Percentiles rank a stretch among this genome's conserved stretches.
phyloP scores from a whole-genome alignment of 441 rosid species.

The Codiaeum variegatum region DNA sequence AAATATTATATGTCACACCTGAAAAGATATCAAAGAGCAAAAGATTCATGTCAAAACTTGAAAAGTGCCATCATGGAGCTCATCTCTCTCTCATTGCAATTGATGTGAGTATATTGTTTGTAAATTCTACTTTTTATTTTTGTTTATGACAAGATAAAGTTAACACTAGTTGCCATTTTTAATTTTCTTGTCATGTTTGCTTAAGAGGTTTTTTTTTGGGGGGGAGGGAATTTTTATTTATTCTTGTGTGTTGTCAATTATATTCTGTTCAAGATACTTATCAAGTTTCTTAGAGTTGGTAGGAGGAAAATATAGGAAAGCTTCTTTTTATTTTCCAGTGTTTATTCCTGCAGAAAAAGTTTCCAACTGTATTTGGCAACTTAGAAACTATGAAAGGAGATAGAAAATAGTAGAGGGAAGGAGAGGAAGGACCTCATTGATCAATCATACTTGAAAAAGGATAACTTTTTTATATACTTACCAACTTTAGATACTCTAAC shows the following conservation, averaged over 20 bases:
- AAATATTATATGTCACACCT: conserved; percentile 85
- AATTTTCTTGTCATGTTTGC: background rate
- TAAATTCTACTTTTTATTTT: background rate
- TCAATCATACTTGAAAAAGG: background rate
- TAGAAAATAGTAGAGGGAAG: background rate
- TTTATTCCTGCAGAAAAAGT: background rate
- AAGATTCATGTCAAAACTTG: conserved; percentile 97
- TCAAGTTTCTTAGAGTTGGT: background rate
- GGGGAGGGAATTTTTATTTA: too few species aligned
- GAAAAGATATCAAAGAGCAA: conserved; percentile 98
- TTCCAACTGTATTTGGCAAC: background rate
- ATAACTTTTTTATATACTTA: background rate
- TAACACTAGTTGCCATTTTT: background rate
- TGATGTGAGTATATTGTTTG: conserved; percentile 57
- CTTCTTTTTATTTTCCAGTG: background rate
- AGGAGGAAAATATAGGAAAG: background rate
- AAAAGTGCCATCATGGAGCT: conserved; percentile 76
- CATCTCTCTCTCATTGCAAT: conserved; percentile 79
- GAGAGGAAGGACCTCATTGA: background rate
- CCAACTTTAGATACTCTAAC: background rate
- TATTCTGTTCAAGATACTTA: background rate
- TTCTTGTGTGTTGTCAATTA: background rate
- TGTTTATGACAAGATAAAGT: background rate
- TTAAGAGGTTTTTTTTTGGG: background rate
- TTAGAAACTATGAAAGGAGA: background rate